Conservation (phyloP, 2,329 filamentous ascomycete genomes). For the Lojkania enalia region DNA sequence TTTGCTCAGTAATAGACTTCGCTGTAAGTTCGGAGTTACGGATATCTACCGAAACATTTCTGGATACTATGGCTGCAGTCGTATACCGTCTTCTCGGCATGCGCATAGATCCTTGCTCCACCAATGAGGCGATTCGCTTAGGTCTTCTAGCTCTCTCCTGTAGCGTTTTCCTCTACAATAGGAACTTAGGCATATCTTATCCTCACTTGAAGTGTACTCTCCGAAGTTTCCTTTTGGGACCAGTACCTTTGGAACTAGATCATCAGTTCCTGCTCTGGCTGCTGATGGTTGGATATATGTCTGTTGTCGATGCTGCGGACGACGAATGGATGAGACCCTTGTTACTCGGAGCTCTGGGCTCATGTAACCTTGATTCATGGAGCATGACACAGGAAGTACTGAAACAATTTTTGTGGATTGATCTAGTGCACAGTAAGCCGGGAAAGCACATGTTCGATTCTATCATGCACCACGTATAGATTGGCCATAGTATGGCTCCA, state of each 20-base stretch:
- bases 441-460: conserved; percentile 2
- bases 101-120: conserved; percentile 4
- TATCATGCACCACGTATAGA: too few relatives aligned
- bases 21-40: conserved; percentile 19
- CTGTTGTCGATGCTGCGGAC: conserved; percentile 2
- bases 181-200: conserved; percentile 24
- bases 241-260: background rate
- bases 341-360: background rate
- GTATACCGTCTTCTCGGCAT: conserved; percentile 46
- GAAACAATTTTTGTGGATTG: conserved; percentile 8
- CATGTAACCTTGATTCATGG: conserved; percentile 1
- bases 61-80: conserved; percentile 44
- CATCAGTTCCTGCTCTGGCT: conserved; percentile 19
- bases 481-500: too few relatives aligned
- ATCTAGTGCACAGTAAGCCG: conserved; percentile 2
- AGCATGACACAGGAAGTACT: conserved; percentile 1
- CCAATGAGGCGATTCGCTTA: conserved; percentile 45
- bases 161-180: conserved; percentile 49
- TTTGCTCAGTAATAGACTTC: conserved; percentile 33
- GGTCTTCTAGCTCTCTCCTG: conserved; percentile 46
- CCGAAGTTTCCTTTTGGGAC: background rate
- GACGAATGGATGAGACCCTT: conserved; percentile 2
- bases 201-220: conserved; percentile 13
- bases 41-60: conserved; percentile 23
- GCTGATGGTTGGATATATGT: conserved; percentile 16